Conservation (phyloP, 1,284 basidiomycete species). For the Tylopilus orsonianus region DNA sequence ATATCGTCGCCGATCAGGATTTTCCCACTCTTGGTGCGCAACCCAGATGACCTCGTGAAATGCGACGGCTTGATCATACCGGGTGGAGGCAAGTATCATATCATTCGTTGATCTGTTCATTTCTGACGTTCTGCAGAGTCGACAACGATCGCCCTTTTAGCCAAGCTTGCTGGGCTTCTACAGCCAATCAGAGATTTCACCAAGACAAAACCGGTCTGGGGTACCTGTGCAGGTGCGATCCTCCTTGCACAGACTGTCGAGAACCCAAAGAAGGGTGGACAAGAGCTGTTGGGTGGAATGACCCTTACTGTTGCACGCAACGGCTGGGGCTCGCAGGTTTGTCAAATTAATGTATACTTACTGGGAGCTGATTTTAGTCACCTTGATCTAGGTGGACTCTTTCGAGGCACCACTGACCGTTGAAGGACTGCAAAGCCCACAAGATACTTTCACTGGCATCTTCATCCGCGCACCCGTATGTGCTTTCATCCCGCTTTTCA, state of each 20-base stretch:
- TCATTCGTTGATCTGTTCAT: not conserved
- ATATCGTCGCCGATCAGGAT: conserved; percentile 49
- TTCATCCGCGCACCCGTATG: conserved; percentile 94
- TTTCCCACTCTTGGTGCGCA: conserved; percentile 69
- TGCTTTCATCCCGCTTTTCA: conserved; percentile 7
- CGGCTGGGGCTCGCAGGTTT: conserved; percentile 83
- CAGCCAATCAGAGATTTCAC: conserved; percentile 77
- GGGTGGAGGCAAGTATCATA: conserved; percentile 63
- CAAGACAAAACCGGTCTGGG: conserved; percentile 81
- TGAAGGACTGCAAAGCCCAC: conserved; percentile 59
- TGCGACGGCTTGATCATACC: conserved; percentile 93
- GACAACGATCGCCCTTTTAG: conserved; percentile 89
- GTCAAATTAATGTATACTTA: not conserved
- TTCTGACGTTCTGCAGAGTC: conserved; percentile 57
- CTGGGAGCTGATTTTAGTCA: not conserved
- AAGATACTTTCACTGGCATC: conserved; percentile 76
- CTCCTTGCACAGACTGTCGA: conserved; percentile 75
- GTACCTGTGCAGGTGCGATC: conserved; percentile 97
- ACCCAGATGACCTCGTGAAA: conserved; percentile 66
- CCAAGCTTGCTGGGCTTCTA: conserved; percentile 75
- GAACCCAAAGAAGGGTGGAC: conserved; percentile 84
- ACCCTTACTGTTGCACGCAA: conserved; percentile 84
- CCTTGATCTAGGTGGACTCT: conserved; percentile 69
- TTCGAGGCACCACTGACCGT: conserved; percentile 82
- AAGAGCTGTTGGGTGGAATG: conserved; percentile 84